phyloP scores from a whole-genome alignment of 352 stramenopile species.

The Globisporangium polare region DNA sequence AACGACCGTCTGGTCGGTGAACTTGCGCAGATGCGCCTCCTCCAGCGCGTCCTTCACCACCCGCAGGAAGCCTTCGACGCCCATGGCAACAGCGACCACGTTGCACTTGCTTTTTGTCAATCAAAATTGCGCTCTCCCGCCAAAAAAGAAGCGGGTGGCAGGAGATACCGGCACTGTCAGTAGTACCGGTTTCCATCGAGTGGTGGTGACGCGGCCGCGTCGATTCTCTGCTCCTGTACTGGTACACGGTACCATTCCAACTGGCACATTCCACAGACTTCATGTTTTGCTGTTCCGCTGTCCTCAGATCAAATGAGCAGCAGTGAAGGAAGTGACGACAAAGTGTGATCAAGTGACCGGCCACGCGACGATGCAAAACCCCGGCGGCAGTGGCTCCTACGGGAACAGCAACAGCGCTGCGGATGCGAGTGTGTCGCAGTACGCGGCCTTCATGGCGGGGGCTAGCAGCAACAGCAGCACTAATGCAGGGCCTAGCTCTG shows the following conservation, averaged over 20 bases:
- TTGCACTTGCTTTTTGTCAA: background rate
- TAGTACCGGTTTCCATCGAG: background rate
- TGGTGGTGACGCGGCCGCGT: conserved; percentile 12
- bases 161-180: too few relatives aligned
- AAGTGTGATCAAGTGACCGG: background rate
- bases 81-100: conserved; percentile 26
- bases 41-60: conserved; percentile 54
- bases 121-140: conserved; percentile 1
- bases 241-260: conserved; percentile 8
- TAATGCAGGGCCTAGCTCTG: background rate
- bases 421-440: conserved; percentile 11
- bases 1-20: conserved; percentile 50
- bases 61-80: conserved; percentile 62
- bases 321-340: background rate
- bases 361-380: conserved; percentile 18
- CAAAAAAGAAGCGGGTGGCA: background rate
- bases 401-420: conserved; percentile 11
- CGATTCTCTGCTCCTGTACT: conserved; percentile 10
- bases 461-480: background rate
- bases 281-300: background rate
- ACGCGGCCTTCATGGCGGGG: conserved; percentile 11
- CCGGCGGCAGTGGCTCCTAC: conserved; percentile 8
- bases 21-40: conserved; percentile 46
- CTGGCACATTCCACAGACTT: conserved; percentile 1
- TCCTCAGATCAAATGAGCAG: background rate